Conservation (phyloP, 1,284 basidiomycete species). For the Sphagnurus paluster region DNA sequence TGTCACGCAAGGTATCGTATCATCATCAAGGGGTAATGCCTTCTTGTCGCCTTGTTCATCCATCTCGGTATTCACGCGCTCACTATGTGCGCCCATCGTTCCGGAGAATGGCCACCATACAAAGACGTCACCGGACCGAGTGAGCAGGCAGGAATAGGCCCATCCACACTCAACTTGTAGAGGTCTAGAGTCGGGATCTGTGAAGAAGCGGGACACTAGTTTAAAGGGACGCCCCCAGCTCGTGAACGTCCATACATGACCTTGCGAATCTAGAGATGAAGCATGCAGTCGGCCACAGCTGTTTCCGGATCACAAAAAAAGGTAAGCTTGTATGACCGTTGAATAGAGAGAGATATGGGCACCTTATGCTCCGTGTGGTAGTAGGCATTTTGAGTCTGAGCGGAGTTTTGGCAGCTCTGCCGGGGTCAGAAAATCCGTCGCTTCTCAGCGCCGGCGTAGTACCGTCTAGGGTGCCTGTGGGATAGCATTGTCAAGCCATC, state of each 20-base stretch:
- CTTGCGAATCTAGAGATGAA: constrained; percentile 58
- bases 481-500: constrained; percentile 9
- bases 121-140: constrained; percentile 66
- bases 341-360: constrained; percentile 9
- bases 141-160: constrained; percentile 71
- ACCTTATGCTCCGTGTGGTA: constrained; percentile 65
- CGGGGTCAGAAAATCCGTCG: constrained; percentile 59
- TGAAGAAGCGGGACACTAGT: constrained; percentile 51
- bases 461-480: constrained; percentile 63
- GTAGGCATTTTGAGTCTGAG: constrained; percentile 57
- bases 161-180: constrained; percentile 83
- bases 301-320: constrained; percentile 10
- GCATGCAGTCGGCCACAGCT: constrained; percentile 78
- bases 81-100: constrained; percentile 36
- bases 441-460: constrained; percentile 35
- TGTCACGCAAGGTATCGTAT: constrained; percentile 56
- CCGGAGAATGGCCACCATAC: constrained; percentile 74
- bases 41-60: constrained; percentile 40
- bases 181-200: constrained; percentile 49
- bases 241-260: constrained; percentile 69
- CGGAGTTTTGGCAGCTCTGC: constrained; percentile 51
- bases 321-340: constrained; percentile 5
- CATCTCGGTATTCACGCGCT: constrained; percentile 44
- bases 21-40: constrained; percentile 34
- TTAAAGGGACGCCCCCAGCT: constrained; percentile 76